Evolutionary conservation across 1,284 basidiomycete species (phyloP), one percentile per base, ranked within the genome.

Genomic region (Ceratobasidium sp.): DNA sequence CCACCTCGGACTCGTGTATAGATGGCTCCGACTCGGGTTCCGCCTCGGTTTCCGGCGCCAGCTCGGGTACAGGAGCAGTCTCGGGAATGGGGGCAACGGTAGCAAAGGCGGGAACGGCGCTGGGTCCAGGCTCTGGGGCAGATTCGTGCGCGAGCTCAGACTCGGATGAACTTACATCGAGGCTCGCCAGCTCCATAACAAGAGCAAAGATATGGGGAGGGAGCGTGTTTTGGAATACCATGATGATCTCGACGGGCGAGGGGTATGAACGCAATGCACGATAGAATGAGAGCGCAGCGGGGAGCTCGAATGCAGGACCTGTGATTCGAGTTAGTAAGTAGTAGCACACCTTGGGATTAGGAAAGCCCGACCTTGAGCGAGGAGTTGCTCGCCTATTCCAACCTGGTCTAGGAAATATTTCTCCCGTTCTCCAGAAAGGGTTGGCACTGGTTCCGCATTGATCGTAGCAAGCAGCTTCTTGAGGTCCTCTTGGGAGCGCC

Each of bases 251-350:
- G 60, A 96, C 90, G 12, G 96, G 96, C 66, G 93, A 91, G 77
- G 97, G 97, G 87, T 99, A 99, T 62, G 98, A 96, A 78, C 95
- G 91, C 80, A 99, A 90, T 5, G 96, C 97, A 78, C 94, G 91
- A 89, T 93, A 99, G 90, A 99, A 99, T 74, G 93, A 91, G 82
- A 95, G 87, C 38, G 98, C 96, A 7, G 97, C 93, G 23, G 92
- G 88, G 64, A 97, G 88, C 82, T 93, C 87, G 85, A 91, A 91
- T 54, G 88, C 85, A 64, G 94, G 93, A 57, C 95, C 96, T 97
- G 81, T 18, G 27, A 20, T 41, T 18, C 18, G 4, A 33, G 82
- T 81, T 66, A 83, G 81, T 74, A 68, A 81, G 30, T 41, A 38
- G 12, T 16, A 5, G 14, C 23, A 48, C 41, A 54, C 10, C 65